phyloP scores from a whole-genome alignment of 805 yeast species.

The Sugiyamaella chiloensis region DNA sequence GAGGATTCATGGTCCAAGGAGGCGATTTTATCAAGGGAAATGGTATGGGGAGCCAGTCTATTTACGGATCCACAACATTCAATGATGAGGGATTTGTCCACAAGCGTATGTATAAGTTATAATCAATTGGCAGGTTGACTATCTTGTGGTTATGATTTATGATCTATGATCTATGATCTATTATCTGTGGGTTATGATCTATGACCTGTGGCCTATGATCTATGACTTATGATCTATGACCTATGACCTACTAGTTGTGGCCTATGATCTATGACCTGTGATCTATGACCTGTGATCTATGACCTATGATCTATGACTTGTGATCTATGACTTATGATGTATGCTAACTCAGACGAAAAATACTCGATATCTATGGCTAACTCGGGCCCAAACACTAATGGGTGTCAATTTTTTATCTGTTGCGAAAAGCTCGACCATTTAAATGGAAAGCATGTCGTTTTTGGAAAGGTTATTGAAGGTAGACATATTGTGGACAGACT shows the following conservation, averaged over 20 bases:
- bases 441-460: constrained; percentile 49
- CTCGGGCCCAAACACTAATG: constrained; percentile 59
- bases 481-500: constrained; percentile 28
- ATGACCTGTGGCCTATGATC: too few relatives aligned
- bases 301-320: too few relatives aligned
- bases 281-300: too few relatives aligned
- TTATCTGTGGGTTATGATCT: too few relatives aligned
- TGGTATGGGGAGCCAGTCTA: constrained; percentile 44
- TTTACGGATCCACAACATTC: constrained; percentile 41
- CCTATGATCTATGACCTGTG: too few relatives aligned
- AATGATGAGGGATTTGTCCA: constrained; percentile 43
- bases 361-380: constrained; percentile 59
- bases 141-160: not conserved
- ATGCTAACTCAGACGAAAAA: constrained; percentile 27
- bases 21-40: constrained; percentile 47
- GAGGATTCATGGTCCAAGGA: constrained; percentile 46
- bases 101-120: constrained; percentile 33
- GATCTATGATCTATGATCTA: too few relatives aligned
- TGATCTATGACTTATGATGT: too few relatives aligned
- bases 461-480: constrained; percentile 48
- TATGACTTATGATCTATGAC: too few relatives aligned
- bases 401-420: constrained; percentile 56
- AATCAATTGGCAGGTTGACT: not conserved
- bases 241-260: too few relatives aligned
- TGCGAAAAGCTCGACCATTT: constrained; percentile 36